Percentiles rank a stretch among this genome's conserved stretches.
phyloP scores from a whole-genome alignment of 768 basidiomycete genomes.

The Tephrocybe sp. region DNA sequence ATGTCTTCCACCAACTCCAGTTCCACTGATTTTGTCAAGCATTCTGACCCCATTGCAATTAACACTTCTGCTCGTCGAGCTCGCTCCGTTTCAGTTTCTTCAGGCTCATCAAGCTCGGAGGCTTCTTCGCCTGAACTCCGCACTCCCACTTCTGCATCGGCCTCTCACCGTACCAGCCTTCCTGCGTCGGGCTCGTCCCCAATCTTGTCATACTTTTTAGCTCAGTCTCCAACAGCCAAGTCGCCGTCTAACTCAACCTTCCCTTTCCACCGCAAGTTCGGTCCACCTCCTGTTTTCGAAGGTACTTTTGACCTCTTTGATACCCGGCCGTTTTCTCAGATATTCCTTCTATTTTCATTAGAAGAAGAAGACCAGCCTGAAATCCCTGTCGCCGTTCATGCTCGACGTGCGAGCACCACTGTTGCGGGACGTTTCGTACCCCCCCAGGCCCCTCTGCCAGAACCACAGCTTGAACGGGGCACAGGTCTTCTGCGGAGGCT shows the following conservation, averaged over 20 bases:
- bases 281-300: conserved; percentile 57
- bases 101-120: conserved; percentile 52
- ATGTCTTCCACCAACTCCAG: conserved; percentile 27
- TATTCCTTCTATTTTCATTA: conserved; percentile 24
- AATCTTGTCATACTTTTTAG: conserved; percentile 66
- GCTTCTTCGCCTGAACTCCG: conserved; percentile 50
- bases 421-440: conserved; percentile 55
- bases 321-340: background rate
- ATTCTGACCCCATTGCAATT: conserved; percentile 68
- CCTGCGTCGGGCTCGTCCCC: conserved; percentile 65
- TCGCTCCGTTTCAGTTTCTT: conserved; percentile 65
- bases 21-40: conserved; percentile 31
- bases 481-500: conserved; percentile 71
- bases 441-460: conserved; percentile 39
- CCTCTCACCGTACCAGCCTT: conserved; percentile 41
- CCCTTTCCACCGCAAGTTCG: conserved; percentile 59
- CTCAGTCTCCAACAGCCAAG: conserved; percentile 55
- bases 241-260: conserved; percentile 45
- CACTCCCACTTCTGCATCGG: conserved; percentile 49
- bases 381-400: conserved; percentile 41
- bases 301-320: conserved; percentile 35
- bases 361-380: conserved; percentile 40
- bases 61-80: conserved; percentile 38
- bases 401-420: conserved; percentile 60
- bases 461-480: conserved; percentile 60